phyloP scores from a whole-genome alignment of 225 moss, liverwort and hornwort species.

The Antitrichia curtipendula region DNA sequence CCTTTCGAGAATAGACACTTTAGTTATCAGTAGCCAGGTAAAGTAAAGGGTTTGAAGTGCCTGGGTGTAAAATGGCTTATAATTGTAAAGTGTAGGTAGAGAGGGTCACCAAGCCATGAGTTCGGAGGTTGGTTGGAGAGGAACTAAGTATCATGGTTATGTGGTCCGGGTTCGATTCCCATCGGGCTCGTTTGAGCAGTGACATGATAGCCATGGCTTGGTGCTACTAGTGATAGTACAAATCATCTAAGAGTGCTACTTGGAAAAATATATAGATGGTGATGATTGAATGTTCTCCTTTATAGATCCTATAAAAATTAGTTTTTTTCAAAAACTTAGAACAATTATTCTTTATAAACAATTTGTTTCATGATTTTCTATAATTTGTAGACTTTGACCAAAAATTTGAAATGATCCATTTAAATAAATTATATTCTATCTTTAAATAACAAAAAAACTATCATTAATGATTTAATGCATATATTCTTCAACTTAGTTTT shows the following conservation, averaged over 20 bases:
- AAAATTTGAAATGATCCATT: background rate
- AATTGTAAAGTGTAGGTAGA: too few relatives aligned
- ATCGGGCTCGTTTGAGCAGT: too few relatives aligned
- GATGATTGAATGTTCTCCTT: background rate
- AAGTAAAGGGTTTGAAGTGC: too few relatives aligned
- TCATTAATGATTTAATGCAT: background rate
- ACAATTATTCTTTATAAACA: background rate
- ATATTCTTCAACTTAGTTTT: background rate
- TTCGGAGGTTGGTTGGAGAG: too few relatives aligned
- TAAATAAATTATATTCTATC: background rate
- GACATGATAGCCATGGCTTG: too few relatives aligned
- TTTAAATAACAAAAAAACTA: background rate
- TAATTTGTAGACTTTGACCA: background rate
- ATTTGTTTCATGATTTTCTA: background rate
- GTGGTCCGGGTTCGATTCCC: too few relatives aligned
- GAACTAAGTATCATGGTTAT: too few relatives aligned
- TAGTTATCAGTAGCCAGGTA: too few relatives aligned
- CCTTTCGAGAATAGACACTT: too few relatives aligned
- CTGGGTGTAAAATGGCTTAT: too few relatives aligned
- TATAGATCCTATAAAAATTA: accelerated
- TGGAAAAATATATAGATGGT: background rate
- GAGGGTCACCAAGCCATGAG: too few relatives aligned
- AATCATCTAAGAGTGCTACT: background rate
- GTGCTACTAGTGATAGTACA: too few relatives aligned
- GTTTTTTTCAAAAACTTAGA: background rate